Percentiles rank a stretch among this genome's conserved stretches.
Conservation (phyloP, 352 stramenopile species). For the Thalassiosira mediterranea region DNA sequence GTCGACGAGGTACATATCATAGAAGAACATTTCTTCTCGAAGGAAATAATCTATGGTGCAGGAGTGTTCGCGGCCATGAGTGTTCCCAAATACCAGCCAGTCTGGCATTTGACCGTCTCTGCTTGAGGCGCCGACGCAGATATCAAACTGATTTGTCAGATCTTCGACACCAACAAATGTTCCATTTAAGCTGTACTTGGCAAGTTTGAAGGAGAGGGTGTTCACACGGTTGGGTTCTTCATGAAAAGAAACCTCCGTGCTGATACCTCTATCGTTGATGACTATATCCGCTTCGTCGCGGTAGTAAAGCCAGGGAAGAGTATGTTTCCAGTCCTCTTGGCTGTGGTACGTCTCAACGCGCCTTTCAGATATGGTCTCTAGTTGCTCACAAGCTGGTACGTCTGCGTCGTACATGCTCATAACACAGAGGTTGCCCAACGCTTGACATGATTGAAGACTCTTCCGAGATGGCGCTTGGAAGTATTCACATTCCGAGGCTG, state of each 20-base stretch:
- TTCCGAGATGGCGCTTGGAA: slow-evolving; percentile 79
- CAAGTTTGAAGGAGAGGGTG: slow-evolving; percentile 87
- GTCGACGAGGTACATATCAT: slow-evolving; percentile 92
- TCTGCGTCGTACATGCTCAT: slow-evolving; percentile 88
- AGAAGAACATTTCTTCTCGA: slow-evolving; percentile 78
- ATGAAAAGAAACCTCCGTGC: slow-evolving; percentile 88
- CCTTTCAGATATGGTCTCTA: slow-evolving; percentile 77
- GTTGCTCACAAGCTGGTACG: slow-evolving; percentile 83
- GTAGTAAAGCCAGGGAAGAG: slow-evolving; percentile 91
- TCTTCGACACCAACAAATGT: slow-evolving; percentile 85
- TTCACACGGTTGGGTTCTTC: slow-evolving; percentile 71
- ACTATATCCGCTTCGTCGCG: slow-evolving; percentile 76
- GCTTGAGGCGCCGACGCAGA: slow-evolving; percentile 69
- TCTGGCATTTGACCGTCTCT: slow-evolving; percentile 18
- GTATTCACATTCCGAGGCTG: slow-evolving; percentile 88
- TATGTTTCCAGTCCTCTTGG: slow-evolving; percentile 76
- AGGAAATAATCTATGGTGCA: slow-evolving; percentile 84
- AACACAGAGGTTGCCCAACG: slow-evolving; percentile 91
- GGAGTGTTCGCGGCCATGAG: slow-evolving; percentile 71
- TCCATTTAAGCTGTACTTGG: slow-evolving; percentile 89
- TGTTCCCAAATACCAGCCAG: slow-evolving; percentile 88
- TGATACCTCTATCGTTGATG: slow-evolving; percentile 80
- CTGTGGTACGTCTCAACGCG: slow-evolving; percentile 51
- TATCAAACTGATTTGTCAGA: slow-evolving; percentile 86
- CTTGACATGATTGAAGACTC: slow-evolving; percentile 87